Evolutionary conservation across 495 filamentous ascomycete genomes (phyloP).

Genomic region (Pyrenula aspistea): DNA sequence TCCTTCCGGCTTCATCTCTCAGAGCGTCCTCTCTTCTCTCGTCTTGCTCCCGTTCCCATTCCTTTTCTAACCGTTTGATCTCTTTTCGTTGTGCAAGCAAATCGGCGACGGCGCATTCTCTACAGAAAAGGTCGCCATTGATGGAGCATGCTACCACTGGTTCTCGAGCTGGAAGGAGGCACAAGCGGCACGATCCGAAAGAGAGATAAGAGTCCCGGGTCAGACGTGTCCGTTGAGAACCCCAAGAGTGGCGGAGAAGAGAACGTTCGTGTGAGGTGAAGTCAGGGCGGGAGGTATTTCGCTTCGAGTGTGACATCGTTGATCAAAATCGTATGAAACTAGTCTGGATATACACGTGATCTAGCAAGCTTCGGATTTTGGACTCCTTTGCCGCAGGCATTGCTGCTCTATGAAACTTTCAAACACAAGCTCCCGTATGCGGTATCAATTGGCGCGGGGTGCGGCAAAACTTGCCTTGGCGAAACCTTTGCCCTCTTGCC

Average conservation of each 20-base stretch:
- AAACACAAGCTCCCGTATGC: too few relatives aligned
- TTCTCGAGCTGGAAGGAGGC: conserved; percentile 68
- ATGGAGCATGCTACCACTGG: conserved; percentile 69
- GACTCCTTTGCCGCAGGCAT: too few relatives aligned
- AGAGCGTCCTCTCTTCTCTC: conserved; percentile 17
- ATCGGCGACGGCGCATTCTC: conserved; percentile 87
- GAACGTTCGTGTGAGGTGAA: conserved; percentile 89
- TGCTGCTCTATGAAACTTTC: too few relatives aligned
- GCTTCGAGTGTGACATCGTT: conserved; percentile 50
- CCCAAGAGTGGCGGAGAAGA: conserved; percentile 69
- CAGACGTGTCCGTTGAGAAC: conserved; percentile 71
- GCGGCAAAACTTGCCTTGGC: too few relatives aligned
- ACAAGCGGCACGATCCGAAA: conserved; percentile 83
- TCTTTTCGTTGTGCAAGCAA: conserved; percentile 85
- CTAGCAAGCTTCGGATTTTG: too few relatives aligned
- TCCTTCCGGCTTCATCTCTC: conserved; percentile 45
- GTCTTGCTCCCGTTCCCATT: conserved; percentile 46
- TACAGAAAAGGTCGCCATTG: conserved; percentile 89
- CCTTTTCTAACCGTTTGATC: conserved; percentile 70
- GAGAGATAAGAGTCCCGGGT: conserved; percentile 86
- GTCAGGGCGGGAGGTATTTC: conserved; percentile 90
- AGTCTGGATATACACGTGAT: too few relatives aligned
- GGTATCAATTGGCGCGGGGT: too few relatives aligned
- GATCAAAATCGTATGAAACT: too few relatives aligned
- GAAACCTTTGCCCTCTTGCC: too few relatives aligned